Percentiles rank a stretch among this genome's conserved stretches.
Conservation (phyloP, 371 early-diverging fungal species). For the Rhizomucor miehei region DNA sequence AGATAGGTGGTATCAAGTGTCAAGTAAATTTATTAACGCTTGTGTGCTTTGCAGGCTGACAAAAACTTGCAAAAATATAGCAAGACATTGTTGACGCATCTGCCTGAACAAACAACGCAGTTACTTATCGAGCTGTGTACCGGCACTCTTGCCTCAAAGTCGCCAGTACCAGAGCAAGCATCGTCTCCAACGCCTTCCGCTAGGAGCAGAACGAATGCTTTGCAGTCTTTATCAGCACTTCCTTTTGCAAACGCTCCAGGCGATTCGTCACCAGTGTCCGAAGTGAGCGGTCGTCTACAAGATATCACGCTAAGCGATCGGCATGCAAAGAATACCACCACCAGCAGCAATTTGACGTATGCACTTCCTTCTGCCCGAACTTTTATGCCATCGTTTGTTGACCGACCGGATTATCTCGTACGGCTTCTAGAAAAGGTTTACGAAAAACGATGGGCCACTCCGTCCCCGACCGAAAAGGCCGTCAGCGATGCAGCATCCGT, state of each 20-base stretch:
- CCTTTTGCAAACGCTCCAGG: constrained; percentile 29
- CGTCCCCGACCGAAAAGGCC: constrained; percentile 4
- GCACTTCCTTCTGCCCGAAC: constrained; percentile 53
- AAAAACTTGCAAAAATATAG: constrained; percentile 75
- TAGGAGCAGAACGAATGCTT: constrained; percentile 12
- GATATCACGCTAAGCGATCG: no score
- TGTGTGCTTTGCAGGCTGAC: constrained; percentile 35
- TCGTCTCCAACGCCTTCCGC: constrained; percentile 31
- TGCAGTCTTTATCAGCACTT: constrained; percentile 30
- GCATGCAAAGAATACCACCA: constrained; percentile 2
- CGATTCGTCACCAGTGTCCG: constrained; percentile 1
- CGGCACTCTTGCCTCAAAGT: constrained; percentile 32
- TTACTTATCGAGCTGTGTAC: constrained; percentile 76
- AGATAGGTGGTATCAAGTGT: neutral
- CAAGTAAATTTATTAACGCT: constrained; percentile 1
- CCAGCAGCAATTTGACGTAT: constrained; percentile 26
- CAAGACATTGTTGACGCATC: constrained; percentile 65
- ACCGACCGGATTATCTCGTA: constrained; percentile 68
- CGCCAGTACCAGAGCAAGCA: constrained; percentile 7
- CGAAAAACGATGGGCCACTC: constrained; percentile 52
- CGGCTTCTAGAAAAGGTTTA: constrained; percentile 70
- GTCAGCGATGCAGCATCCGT: constrained; percentile 18
- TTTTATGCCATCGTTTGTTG: constrained; percentile 76
- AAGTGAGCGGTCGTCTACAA: no score
- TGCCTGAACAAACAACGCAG: constrained; percentile 78